Conservation (phyloP, 2,329 filamentous ascomycete species). For the Aspergillus fijiensis region DNA sequence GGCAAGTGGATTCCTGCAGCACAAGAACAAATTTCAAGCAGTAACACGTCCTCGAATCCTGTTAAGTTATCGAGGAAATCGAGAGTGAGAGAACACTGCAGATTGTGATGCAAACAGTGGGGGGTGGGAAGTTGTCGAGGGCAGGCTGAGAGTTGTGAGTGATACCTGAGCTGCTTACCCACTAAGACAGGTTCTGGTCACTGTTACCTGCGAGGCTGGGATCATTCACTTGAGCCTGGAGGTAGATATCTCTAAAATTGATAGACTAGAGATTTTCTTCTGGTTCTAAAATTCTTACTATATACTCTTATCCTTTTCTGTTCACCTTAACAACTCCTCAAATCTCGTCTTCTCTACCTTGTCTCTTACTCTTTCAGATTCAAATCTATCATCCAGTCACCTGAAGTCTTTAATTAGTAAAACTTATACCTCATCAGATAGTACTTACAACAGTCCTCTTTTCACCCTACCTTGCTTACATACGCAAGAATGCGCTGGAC, state of each 20-base stretch:
- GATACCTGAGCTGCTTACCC: not conserved
- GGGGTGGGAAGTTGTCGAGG: not conserved
- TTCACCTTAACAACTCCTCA: not conserved
- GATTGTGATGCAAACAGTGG: not conserved
- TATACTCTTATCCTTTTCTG: not conserved
- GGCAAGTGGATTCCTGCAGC: not conserved
- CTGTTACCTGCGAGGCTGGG: not conserved
- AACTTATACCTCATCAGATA: too few species aligned
- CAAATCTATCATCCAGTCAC: too few species aligned
- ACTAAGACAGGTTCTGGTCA: not conserved
- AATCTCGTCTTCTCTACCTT: not conserved
- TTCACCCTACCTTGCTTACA: not conserved
- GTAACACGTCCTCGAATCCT: conserved; percentile 1
- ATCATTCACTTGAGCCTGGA: not conserved
- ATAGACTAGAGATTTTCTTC: too few species aligned
- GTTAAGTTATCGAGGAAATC: not conserved
- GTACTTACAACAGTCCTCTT: not conserved
- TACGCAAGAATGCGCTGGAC: conserved; percentile 37
- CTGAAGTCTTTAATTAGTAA: too few species aligned
- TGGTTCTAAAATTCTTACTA: not conserved
- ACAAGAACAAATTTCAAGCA: not conserved
- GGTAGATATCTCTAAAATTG: too few species aligned
- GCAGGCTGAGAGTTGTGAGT: not conserved
- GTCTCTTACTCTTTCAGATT: not conserved
- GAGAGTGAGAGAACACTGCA: not conserved